Conservation (phyloP, 129 eudicot genomes). For the Gnaphalium uliginosum region DNA sequence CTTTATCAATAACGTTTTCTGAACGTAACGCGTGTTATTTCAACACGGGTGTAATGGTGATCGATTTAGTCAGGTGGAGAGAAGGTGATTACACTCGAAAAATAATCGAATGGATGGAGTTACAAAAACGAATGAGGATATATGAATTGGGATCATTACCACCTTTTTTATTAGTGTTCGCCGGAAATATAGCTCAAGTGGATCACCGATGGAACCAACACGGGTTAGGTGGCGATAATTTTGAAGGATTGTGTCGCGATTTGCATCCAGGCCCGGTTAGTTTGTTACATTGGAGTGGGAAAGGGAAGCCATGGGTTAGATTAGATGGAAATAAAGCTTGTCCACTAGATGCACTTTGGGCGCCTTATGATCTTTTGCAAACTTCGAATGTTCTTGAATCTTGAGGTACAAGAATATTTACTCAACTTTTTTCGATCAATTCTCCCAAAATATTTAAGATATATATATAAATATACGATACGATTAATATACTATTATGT, state of each 20-base stretch:
- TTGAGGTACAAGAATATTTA: slow-evolving; percentile 29
- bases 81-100: slow-evolving; percentile 57
- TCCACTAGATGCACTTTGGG: slow-evolving; percentile 86
- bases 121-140: slow-evolving; percentile 88
- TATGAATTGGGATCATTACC: slow-evolving; percentile 86
- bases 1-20: slow-evolving; percentile 65
- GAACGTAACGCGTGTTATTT: slow-evolving; percentile 71
- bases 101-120: slow-evolving; percentile 93
- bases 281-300: slow-evolving; percentile 91
- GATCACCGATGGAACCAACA: slow-evolving; percentile 94
- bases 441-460: background rate
- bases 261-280: slow-evolving; percentile 95
- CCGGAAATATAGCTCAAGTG: slow-evolving; percentile 86
- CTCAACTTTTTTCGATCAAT: background rate
- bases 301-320: slow-evolving; percentile 95
- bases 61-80: slow-evolving; percentile 73
- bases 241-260: slow-evolving; percentile 73
- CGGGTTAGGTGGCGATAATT: slow-evolving; percentile 93
- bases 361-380: slow-evolving; percentile 79
- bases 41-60: slow-evolving; percentile 94
- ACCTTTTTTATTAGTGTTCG: slow-evolving; percentile 78
- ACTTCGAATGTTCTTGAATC: slow-evolving; percentile 66
- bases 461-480: too few species aligned
- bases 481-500: slow-evolving; percentile 6
- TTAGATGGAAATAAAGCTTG: slow-evolving; percentile 69